Evolutionary conservation across 2,329 filamentous ascomycete genomes (phyloP).

Genomic region (Nemania sp.): DNA sequence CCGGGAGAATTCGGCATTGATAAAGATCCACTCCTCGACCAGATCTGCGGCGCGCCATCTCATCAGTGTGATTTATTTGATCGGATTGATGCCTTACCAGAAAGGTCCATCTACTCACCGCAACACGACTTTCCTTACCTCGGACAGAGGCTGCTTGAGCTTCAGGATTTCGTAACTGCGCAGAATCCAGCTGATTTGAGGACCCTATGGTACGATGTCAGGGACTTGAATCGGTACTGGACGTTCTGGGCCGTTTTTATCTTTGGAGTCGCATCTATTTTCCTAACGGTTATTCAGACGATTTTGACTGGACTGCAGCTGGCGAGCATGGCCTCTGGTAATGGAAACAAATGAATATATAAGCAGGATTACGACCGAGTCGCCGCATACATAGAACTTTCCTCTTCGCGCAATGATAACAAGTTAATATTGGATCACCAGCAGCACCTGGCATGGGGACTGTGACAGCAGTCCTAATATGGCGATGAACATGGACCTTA

Average conservation of each 20-base stretch:
- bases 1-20: not conserved
- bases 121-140: not conserved
- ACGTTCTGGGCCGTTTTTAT: not conserved
- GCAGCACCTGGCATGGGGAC: too few relatives aligned
- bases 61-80: not conserved
- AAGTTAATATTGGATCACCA: too few relatives aligned
- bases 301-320: not conserved
- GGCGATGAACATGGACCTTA: too few relatives aligned
- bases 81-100: not conserved
- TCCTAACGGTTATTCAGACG: not conserved
- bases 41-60: not conserved
- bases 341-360: too few relatives aligned
- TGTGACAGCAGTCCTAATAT: too few relatives aligned
- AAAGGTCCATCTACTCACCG: not conserved
- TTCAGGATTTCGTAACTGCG: not conserved
- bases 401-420: too few relatives aligned
- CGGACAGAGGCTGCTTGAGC: not conserved
- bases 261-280: not conserved
- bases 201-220: not conserved
- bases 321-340: too few relatives aligned
- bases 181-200: not conserved
- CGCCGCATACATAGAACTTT: too few relatives aligned
- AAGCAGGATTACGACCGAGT: too few relatives aligned
- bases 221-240: not conserved
- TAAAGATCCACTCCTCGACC: not conserved